Conservation (phyloP, 371 early-diverging fungal species). For the Mucor indicus region DNA sequence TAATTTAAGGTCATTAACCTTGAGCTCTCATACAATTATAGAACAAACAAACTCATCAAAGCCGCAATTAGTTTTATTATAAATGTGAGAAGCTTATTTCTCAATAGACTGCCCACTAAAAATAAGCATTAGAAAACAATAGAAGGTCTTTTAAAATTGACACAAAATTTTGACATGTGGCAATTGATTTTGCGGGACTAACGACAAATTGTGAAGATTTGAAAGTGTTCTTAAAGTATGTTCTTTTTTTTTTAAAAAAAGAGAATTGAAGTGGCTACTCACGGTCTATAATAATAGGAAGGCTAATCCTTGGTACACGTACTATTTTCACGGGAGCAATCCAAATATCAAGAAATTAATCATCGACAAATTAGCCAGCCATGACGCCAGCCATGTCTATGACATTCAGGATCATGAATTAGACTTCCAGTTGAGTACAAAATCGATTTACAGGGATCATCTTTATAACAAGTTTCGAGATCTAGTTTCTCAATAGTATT, state of each 20-base stretch:
- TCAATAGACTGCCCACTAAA: too few relatives aligned
- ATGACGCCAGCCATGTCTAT: conserved; percentile 11
- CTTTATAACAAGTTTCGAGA: conserved; percentile 16
- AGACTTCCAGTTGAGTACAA: too few relatives aligned
- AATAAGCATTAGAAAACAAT: too few relatives aligned
- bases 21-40: too few relatives aligned
- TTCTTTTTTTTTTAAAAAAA: conserved; percentile 8
- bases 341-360: conserved; percentile 11
- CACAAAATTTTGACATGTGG: too few relatives aligned
- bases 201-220: conserved; percentile 9
- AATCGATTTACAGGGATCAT: conserved; percentile 12
- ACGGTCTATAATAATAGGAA: conserved; percentile 10
- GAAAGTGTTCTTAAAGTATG: conserved; percentile 10
- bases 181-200: conserved; percentile 9
- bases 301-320: too few relatives aligned
- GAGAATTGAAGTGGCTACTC: conserved; percentile 6
- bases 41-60: too few relatives aligned
- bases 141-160: too few relatives aligned
- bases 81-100: too few relatives aligned
- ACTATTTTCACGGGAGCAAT: too few relatives aligned
- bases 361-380: conserved; percentile 8
- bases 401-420: conserved; percentile 9
- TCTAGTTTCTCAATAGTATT: conserved; percentile 16
- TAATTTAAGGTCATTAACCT: too few relatives aligned
- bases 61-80: too few relatives aligned